These are phyloP conservation scores for Rhizopogon vesiculosus DNA, from an alignment of 768 basidiomycete genomes.

Conservation along the genomic window DNA sequence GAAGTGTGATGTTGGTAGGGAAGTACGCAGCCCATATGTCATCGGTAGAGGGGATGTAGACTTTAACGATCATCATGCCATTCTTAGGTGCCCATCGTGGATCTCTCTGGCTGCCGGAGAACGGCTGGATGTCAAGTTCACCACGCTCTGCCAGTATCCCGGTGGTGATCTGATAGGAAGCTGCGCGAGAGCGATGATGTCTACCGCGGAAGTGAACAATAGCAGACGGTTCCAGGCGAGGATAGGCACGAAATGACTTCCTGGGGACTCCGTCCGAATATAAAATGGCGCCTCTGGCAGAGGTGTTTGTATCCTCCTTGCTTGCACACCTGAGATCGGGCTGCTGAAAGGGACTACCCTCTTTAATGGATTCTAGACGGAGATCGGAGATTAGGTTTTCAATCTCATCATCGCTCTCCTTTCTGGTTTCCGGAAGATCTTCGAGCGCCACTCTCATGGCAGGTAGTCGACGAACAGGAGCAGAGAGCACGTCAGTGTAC, in stretches of 20 bases:
- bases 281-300: neutral
- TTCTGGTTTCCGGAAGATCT: neutral
- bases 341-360: neutral
- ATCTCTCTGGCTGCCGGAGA: neutral
- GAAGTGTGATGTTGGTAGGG: conserved; percentile 24
- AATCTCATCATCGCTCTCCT: conserved; percentile 1
- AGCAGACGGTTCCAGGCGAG: neutral
- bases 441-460: neutral
- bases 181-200: conserved; percentile 3
- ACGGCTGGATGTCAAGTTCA: neutral
- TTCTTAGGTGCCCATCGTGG: conserved; percentile 28
- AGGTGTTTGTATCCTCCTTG: neutral
- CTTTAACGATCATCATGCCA: conserved; percentile 34
- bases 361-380: neutral
- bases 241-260: neutral
- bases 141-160: neutral
- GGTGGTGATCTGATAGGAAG: neutral
- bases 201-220: neutral
- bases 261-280: neutral
- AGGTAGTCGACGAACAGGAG: neutral
- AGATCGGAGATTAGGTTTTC: neutral
- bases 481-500: neutral
- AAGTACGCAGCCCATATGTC: conserved; percentile 36
- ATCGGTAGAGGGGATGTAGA: conserved; percentile 33
- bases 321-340: too few relatives aligned